These are phyloP conservation scores for Leccinum insolens DNA, from an alignment of 1,284 basidiomycete species.

Conservation along the genomic window DNA sequence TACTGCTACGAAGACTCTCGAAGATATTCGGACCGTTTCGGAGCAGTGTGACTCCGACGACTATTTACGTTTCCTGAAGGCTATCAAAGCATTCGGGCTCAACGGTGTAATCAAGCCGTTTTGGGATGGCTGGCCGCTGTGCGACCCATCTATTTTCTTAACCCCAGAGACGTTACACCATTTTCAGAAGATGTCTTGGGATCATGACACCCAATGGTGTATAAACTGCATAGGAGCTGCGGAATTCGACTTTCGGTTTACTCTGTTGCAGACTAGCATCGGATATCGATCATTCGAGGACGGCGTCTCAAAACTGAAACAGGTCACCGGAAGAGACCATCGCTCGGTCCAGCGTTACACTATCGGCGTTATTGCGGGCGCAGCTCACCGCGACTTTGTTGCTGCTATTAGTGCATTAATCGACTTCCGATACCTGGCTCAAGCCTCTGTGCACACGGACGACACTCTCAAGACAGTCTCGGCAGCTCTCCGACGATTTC, in stretches of 20 bases:
- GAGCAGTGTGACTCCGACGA: neutral
- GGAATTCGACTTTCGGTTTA: neutral
- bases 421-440: neutral
- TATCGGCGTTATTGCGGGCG: neutral
- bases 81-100: neutral
- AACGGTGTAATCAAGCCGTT: neutral
- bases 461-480: neutral
- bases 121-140: neutral
- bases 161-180: neutral
- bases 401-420: neutral
- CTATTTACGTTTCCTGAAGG: neutral
- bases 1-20: neutral
- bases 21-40: neutral
- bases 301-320: neutral
- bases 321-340: neutral
- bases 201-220: neutral
- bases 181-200: neutral
- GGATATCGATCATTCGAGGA: neutral
- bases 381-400: neutral
- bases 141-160: neutral
- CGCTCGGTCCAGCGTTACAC: neutral
- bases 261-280: neutral
- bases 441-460: neutral
- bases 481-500: neutral
- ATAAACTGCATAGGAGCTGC: neutral